phyloP scores from a whole-genome alignment of 1,284 basidiomycete species.

The Pyrrhoderma lamaoense region DNA sequence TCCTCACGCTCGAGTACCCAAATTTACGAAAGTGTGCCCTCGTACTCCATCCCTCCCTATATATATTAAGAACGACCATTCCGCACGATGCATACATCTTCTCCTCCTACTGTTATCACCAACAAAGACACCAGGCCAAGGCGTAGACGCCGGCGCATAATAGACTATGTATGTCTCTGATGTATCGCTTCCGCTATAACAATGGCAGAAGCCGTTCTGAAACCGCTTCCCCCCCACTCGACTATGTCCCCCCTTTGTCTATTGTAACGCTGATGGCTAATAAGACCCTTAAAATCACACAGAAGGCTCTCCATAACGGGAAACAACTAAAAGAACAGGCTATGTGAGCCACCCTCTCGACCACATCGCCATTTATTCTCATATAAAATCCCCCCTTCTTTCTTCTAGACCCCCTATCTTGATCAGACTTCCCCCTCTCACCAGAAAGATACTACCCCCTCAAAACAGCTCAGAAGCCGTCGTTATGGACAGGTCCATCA shows the following conservation, averaged over 20 bases:
- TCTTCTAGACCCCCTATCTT: background rate
- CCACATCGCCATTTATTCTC: background rate
- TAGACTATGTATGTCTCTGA: constrained; percentile 11
- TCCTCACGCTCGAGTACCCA: too few species aligned
- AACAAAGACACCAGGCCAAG: background rate
- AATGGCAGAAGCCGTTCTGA: background rate
- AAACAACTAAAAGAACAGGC: background rate
- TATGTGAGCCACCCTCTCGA: too few species aligned
- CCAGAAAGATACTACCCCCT: too few species aligned
- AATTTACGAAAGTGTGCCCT: too few species aligned
- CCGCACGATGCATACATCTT: background rate
- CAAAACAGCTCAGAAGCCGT: too few species aligned
- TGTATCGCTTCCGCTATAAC: background rate
- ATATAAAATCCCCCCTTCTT: background rate
- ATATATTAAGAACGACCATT: too few species aligned
- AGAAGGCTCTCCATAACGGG: constrained; percentile 8
- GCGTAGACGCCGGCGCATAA: background rate
- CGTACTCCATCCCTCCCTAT: too few species aligned
- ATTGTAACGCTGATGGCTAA: background rate
- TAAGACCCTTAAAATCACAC: background rate
- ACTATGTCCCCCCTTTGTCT: background rate
- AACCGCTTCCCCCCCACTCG: background rate
- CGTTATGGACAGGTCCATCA: too few species aligned
- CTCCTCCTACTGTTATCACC: background rate
- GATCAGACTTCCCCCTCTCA: background rate